A percentile compares a stretch with the other conserved stretches of the same genome.
phyloP scores from a whole-genome alignment of 139 green algal species.

The Chlorella ohadii region DNA sequence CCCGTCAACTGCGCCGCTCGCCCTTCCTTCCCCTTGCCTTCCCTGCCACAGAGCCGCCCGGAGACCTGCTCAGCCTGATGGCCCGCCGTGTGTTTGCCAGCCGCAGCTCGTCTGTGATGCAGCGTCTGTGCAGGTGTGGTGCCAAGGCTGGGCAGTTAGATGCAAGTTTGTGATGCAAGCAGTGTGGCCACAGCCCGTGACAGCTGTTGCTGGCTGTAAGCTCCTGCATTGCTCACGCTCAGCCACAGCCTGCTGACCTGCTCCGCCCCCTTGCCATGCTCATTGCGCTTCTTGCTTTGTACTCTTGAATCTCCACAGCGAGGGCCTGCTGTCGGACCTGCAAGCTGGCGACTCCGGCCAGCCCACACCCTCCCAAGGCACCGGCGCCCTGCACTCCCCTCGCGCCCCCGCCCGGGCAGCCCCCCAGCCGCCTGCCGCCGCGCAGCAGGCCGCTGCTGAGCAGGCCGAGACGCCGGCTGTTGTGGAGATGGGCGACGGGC shows the following conservation, averaged over 20 bases:
- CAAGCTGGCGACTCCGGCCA: not conserved
- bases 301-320: too few relatives aligned
- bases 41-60: constrained; percentile 17
- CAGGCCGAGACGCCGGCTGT: not conserved
- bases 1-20: too few relatives aligned
- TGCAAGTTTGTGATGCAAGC: too few relatives aligned
- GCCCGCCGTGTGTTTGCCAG: constrained; percentile 36
- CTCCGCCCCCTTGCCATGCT: too few relatives aligned
- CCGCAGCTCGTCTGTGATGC: not conserved
- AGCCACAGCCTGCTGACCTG: too few relatives aligned
- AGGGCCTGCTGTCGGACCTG: constrained; percentile 17
- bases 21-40: not conserved
- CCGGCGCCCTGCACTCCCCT: not conserved
- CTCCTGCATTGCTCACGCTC: too few relatives aligned
- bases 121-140: constrained; percentile 3
- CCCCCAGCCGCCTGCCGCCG: not conserved
- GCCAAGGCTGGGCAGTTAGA: too few relatives aligned
- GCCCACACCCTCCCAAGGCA: not conserved
- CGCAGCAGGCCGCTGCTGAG: not conserved
- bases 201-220: too few relatives aligned
- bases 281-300: too few relatives aligned
- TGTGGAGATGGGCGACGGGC: not conserved
- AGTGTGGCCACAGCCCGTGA: too few relatives aligned
- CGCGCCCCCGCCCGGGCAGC: not conserved
- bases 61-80: constrained; percentile 44